Base-by-base conservation (phyloP, 495 filamentous ascomycete genomes). In the Podospora anserina region DNA sequence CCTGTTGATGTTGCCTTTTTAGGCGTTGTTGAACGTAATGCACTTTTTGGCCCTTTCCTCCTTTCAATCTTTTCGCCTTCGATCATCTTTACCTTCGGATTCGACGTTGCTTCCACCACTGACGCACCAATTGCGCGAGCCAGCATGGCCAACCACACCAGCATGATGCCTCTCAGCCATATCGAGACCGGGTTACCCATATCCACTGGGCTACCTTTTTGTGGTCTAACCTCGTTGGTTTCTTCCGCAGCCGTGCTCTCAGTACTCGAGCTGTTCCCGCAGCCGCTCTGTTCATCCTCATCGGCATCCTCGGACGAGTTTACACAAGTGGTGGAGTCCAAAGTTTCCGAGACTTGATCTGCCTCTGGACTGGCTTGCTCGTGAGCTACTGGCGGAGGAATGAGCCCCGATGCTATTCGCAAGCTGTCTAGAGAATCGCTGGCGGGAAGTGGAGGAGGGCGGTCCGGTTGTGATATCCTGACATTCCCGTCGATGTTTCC, bases 131-230 rank as follows among this genome's bases (percentile, higher is more conserved):
- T 18, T 18, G 39, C 27, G 30, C 11, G 18, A 69, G 39, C 44
- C 39, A 66, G 28, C 26, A 66, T 65, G 27, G 57, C 63, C 57
- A 30, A 69, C 11, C 19, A 28, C 26, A 69, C 26, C 64, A 66
- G n/a, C 15, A 69, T 57, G 27, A 59, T 49, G 15, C 55, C 19
- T 7, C 68, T 58, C 11, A 65, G 11, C 63, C 68, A 62, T 20
- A 26, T 4, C n/a, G 18, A 49, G 39, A 49, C 39, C 15, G 39
- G 39, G 13, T 64, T n/a, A 2, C 39, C 39, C 39, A 13, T 49
- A 16, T 16, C 39, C 39, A 13, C 39, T 16, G 13, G 39, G 39
- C 39, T 49, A 16, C 2, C 39, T 49, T 13, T 49, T 18, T 2
- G 7, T 49, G 15, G 2, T 49, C 39, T 16, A 49, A 13, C 13